Percentiles rank a stretch among this genome's conserved stretches.
phyloP scores from a whole-genome alignment of 2,329 filamentous ascomycete species.

The Cladophialophora psammophila region DNA sequence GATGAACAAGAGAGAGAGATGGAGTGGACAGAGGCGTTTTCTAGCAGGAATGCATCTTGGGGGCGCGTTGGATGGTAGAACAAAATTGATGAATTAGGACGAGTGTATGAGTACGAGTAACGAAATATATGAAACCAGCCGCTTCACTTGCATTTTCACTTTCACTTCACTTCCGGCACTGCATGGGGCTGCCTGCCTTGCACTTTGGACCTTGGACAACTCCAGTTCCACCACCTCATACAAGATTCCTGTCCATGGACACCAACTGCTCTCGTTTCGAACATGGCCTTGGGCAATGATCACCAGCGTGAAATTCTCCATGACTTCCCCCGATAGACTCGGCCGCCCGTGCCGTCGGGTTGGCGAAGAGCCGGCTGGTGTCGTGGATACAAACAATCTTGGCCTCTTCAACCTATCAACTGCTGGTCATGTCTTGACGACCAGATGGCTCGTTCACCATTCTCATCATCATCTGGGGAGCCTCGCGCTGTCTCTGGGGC shows the following conservation, averaged over 20 bases:
- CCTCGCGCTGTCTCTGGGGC: neutral
- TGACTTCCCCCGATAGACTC: neutral
- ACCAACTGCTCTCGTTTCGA: neutral
- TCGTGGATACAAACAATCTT: neutral
- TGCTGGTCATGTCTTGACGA: neutral
- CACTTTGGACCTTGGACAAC: neutral
- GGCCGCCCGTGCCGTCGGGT: neutral
- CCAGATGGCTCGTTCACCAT: neutral
- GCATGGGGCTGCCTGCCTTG: neutral
- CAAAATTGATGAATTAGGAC: conserved; percentile 23
- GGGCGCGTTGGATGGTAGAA: conserved; percentile 28
- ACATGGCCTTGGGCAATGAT: neutral
- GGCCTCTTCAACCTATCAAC: neutral
- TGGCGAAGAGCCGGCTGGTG: neutral
- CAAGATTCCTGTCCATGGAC: neutral
- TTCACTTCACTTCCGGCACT: neutral
- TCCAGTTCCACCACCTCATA: neutral
- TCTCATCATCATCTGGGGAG: neutral
- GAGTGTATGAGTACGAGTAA: conserved; percentile 37
- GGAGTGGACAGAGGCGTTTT: conserved; percentile 1
- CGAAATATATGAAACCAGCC: conserved; percentile 27
- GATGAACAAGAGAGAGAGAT: conserved; percentile 22
- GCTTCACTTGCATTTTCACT: neutral
- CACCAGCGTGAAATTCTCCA: neutral
- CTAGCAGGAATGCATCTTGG: conserved; percentile 4